Evolutionary conservation across 23 red algal genomes (phyloP).

Genomic region (Porphyridium purpureum): DNA sequence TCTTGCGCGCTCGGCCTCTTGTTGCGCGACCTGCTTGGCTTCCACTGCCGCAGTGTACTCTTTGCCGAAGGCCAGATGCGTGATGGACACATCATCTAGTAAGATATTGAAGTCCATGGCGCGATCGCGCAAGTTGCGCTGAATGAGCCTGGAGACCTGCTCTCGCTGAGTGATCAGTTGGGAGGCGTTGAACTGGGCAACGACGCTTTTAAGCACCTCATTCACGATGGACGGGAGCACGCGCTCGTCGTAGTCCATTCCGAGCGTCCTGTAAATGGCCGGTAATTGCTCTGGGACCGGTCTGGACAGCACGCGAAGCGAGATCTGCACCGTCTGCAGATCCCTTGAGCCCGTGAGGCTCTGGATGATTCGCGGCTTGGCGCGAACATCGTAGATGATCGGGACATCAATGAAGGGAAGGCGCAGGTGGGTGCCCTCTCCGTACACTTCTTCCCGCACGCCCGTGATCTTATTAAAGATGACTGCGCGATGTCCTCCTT

Average conservation of each 20-base stretch:
- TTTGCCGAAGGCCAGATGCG: constrained; percentile 91
- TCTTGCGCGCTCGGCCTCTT: constrained; percentile 85
- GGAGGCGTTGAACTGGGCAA: constrained; percentile 95
- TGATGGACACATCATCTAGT: constrained; percentile 99
- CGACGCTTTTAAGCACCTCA: constrained; percentile 92
- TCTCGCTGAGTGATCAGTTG: constrained; percentile 96
- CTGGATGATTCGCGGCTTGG: constrained; percentile 70
- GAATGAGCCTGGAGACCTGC: constrained; percentile 64
- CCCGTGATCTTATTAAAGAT: constrained; percentile 81
- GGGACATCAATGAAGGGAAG: constrained; percentile 87
- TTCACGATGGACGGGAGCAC: constrained; percentile 95
- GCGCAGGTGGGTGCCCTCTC: constrained; percentile 78
- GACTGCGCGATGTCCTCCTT: constrained; percentile 90
- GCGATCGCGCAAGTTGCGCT: constrained; percentile 56
- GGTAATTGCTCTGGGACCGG: constrained; percentile 73
- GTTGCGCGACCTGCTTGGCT: constrained; percentile 98
- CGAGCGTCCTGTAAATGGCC: constrained; percentile 55
- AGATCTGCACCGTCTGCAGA: constrained; percentile 97
- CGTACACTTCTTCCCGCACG: constrained; percentile 49
- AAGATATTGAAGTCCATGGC: constrained; percentile 84
- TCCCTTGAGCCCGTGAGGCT: constrained; percentile 91
- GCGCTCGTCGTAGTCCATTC: constrained; percentile 87
- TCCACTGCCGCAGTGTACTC: constrained; percentile 93
- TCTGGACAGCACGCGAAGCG: constrained; percentile 87
- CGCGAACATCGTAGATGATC: constrained; percentile 89